Base-by-base conservation (phyloP, 306 rosid genomes). In the Cucumis hystrix region DNA sequence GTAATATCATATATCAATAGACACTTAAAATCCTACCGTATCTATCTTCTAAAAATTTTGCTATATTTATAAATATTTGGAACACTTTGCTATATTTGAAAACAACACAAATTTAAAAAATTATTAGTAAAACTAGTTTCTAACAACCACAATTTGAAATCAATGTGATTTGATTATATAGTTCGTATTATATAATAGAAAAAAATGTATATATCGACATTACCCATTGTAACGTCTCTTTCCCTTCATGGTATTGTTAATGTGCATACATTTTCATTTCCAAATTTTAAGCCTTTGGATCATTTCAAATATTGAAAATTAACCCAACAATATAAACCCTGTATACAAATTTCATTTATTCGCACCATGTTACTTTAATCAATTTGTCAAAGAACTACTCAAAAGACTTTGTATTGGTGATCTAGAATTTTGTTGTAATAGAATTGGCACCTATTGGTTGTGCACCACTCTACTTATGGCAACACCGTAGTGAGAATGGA, bases 361-460 rank as follows among this genome's bases (percentile, higher is more conserved):
- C n/a, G 5, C 56, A 40, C 14, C 6, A 18, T 73, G 18, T 17
- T 35, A 16, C 63, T 55, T 33, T 35, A 21, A 40, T 37, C 5
- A 39, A 51, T 39, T 45, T 55, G 10, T 54, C 30, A 71, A 33
- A 71, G 56, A 39, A 39, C 56, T 79, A 30, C 13, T 25, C 49
- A 37, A 68, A 18, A 71, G 23, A 8, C 43, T 72, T 79, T 75
- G 51, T 21, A 64, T 78, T 60, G 80, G 41, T 86, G 87, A 62
- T 47, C 49, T 93, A 92, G 93, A 90, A 90, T 83, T 85, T 95
- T 28, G 83, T 95, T 78, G 81, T 95, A 62, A 87, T 82, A 83
- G 96, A 97, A 80, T 89, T 94, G 76, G 85, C 98, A 35, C 98
- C 96, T 18, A 92, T 94, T 78, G 97, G 97, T 8, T 94, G 96